Evolutionary conservation across 148 eudicot species (phyloP).

Genomic region (Nyssa sinensis): DNA sequence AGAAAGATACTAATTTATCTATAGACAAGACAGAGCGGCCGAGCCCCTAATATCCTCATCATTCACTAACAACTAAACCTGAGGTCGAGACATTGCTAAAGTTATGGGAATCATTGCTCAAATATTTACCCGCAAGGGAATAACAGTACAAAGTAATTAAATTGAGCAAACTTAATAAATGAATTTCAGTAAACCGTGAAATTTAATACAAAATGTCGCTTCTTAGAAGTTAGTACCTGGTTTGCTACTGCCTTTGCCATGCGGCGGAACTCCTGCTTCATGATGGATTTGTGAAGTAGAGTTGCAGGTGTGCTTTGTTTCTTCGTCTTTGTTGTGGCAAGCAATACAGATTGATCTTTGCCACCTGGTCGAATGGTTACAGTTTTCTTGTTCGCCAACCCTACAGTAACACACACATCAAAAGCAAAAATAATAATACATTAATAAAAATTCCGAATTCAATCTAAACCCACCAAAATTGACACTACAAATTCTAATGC

Average conservation of each 20-base stretch:
- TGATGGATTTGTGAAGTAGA: slow-evolving; percentile 66
- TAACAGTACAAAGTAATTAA: not conserved
- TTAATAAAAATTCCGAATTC: not conserved
- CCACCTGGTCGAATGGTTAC: slow-evolving; percentile 79
- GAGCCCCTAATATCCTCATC: not conserved
- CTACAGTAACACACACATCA: slow-evolving; percentile 39
- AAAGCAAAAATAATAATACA: no score
- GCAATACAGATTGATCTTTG: slow-evolving; percentile 64
- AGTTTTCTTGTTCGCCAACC: slow-evolving; percentile 89
- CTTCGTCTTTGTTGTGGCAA: slow-evolving; percentile 84
- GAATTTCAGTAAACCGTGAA: not conserved
- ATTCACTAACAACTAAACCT: not conserved
- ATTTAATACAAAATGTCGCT: not conserved
- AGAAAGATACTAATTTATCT: no score
- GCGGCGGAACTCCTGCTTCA: slow-evolving; percentile 85
- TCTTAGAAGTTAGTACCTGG: slow-evolving; percentile 51
- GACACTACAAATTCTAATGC: not conserved
- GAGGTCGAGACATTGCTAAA: not conserved
- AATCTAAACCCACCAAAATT: not conserved
- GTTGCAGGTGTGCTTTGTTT: slow-evolving; percentile 78
- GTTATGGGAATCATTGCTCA: not conserved
- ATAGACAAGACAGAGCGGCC: no score
- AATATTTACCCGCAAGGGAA: not conserved
- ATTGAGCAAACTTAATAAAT: not conserved
- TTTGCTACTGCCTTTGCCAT: slow-evolving; percentile 89